Conservation (phyloP, 169 alveolate species). For the Plasmodium berghei region DNA sequence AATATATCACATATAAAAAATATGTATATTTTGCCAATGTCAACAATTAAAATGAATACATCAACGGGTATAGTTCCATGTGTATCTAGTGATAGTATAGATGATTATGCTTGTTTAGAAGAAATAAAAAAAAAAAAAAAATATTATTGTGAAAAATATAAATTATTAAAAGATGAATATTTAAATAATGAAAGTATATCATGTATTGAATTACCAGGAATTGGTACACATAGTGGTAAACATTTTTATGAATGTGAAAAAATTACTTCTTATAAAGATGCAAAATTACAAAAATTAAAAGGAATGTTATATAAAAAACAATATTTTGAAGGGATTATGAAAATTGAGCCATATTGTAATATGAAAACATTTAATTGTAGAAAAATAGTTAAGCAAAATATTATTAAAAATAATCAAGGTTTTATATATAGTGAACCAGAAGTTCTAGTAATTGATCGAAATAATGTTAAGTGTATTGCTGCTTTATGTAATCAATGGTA, state of each 20-base stretch:
- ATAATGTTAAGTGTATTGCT: slow-evolving; percentile 97
- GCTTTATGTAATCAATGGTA: slow-evolving; percentile 98
- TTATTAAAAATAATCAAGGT: slow-evolving; percentile 84
- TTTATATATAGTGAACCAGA: slow-evolving; percentile 97
- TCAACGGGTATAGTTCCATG: slow-evolving; percentile 99
- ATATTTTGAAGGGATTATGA: slow-evolving; percentile 97
- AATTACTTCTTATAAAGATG: slow-evolving; percentile 94
- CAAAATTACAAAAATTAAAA: slow-evolving; percentile 95
- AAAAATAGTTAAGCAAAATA: slow-evolving; percentile 81
- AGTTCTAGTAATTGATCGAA: slow-evolving; percentile 94
- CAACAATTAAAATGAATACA: slow-evolving; percentile 95
- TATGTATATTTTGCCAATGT: slow-evolving; percentile 97
- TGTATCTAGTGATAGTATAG: slow-evolving; percentile 99
- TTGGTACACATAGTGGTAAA: slow-evolving; percentile 86
- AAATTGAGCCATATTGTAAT: slow-evolving; percentile 93
- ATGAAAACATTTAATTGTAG: slow-evolving; percentile 90
- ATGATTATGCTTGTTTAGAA: slow-evolving; percentile 96
- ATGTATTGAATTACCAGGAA: slow-evolving; percentile 93
- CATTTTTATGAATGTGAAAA: slow-evolving; percentile 86
- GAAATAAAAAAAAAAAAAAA: slow-evolving; percentile 93
- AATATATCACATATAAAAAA: slow-evolving; percentile 93
- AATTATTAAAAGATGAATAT: slow-evolving; percentile 79
- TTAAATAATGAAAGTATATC: slow-evolving; percentile 93
- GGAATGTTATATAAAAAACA: slow-evolving; percentile 97
- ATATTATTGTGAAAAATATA: slow-evolving; percentile 84